These are phyloP conservation scores for Trypanosomatidae sp. DNA, from an alignment of 208 protist species.

Conservation along the genomic window DNA sequence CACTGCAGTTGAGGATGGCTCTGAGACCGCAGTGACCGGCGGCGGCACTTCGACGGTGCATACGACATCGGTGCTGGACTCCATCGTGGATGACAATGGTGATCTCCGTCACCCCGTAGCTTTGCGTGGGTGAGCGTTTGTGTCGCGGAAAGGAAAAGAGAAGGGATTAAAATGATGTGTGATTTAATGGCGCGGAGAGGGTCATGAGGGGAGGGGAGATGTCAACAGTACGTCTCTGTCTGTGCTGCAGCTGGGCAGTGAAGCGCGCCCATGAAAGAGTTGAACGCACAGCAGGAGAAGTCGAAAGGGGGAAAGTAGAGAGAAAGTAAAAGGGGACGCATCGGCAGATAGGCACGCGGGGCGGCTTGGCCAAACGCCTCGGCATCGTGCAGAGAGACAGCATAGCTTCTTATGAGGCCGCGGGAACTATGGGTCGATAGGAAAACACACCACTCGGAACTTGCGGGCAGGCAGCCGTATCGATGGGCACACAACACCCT, in stretches of 20 bases:
- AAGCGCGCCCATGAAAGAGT: too few relatives aligned
- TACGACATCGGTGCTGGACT: constrained; percentile 12
- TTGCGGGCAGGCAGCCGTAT: not conserved
- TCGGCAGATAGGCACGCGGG: not conserved
- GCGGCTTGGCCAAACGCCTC: too few relatives aligned
- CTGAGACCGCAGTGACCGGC: constrained; percentile 9
- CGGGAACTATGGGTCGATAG: too few relatives aligned
- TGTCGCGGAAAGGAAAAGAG: not conserved
- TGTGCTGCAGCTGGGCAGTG: not conserved
- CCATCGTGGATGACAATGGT: not conserved
- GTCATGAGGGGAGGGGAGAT: not conserved
- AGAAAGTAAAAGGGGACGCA: not conserved
- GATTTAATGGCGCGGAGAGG: not conserved
- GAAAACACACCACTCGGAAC: not conserved
- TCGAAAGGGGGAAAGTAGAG: not conserved
- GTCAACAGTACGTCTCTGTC: not conserved
- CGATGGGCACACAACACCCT: not conserved
- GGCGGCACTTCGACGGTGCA: constrained; percentile 4
- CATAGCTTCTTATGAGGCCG: not conserved
- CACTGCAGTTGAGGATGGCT: constrained; percentile 7
- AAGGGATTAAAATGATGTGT: not conserved
- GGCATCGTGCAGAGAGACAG: not conserved
- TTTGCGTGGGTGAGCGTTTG: not conserved
- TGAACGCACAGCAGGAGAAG: not conserved
- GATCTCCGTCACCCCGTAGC: not conserved